Percentiles rank a stretch among this genome's conserved stretches.
These are phyloP conservation scores for Megacollybia marginata DNA, from an alignment of 768 basidiomycete species.

Conservation along the genomic window DNA sequence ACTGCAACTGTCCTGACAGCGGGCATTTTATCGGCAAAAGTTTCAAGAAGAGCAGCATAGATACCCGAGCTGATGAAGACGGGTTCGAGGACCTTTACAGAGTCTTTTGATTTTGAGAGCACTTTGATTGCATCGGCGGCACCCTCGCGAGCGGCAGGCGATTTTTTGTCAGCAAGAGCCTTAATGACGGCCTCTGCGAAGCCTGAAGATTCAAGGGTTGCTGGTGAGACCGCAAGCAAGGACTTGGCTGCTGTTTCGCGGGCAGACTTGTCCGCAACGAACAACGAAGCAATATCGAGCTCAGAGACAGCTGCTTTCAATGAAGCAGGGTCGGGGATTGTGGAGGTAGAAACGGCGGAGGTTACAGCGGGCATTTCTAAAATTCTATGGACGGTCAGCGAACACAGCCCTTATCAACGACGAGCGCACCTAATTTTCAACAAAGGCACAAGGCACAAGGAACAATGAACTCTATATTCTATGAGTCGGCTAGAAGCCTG, in stretches of 20 bases:
- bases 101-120: slow-evolving; percentile 56
- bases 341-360: slow-evolving; percentile 45
- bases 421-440: slow-evolving; percentile 32
- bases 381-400: slow-evolving; percentile 29
- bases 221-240: slow-evolving; percentile 65
- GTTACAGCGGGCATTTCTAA: slow-evolving; percentile 78
- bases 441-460: slow-evolving; percentile 47
- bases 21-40: slow-evolving; percentile 93
- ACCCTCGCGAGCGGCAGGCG: slow-evolving; percentile 83
- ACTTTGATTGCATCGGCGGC: slow-evolving; percentile 66
- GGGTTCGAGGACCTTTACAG: slow-evolving; percentile 79
- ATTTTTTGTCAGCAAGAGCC: slow-evolving; percentile 94
- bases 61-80: slow-evolving; percentile 82
- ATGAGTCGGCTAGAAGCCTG: slow-evolving; percentile 33
- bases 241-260: slow-evolving; percentile 65
- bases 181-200: slow-evolving; percentile 71
- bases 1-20: slow-evolving; percentile 80
- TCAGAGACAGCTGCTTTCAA: slow-evolving; percentile 61
- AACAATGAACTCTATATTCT: slow-evolving; percentile 65
- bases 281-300: slow-evolving; percentile 69
- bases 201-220: slow-evolving; percentile 60
- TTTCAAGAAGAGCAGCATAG: slow-evolving; percentile 80
- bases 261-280: slow-evolving; percentile 77
- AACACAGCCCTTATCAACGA: slow-evolving; percentile 27
- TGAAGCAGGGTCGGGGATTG: slow-evolving; percentile 53